phyloP scores from a whole-genome alignment of 2,329 filamentous ascomycete species.

The Sclerotinia borealis region DNA sequence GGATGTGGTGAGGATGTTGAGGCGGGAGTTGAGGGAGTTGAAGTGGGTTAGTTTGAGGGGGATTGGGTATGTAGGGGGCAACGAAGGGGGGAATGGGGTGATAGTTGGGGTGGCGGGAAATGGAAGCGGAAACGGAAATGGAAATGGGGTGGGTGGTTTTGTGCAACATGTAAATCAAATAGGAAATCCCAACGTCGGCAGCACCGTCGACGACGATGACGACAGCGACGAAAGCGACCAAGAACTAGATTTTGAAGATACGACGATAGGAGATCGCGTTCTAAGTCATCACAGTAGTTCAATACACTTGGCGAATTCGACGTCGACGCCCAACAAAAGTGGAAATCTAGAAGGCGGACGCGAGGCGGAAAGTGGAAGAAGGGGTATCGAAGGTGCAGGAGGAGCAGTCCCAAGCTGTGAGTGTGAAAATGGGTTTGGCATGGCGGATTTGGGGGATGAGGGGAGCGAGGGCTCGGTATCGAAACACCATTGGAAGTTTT shows the following conservation, averaged over 20 bases:
- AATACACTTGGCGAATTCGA: background rate
- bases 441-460: background rate
- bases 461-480: background rate
- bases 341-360: no score
- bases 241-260: slow-evolving; percentile 2
- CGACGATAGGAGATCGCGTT: slow-evolving; percentile 1
- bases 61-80: slow-evolving; percentile 47
- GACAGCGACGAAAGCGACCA: background rate
- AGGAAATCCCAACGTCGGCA: background rate
- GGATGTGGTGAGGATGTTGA: slow-evolving; percentile 51
- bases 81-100: background rate
- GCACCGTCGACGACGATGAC: background rate
- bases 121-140: background rate
- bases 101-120: background rate
- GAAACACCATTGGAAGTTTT: slow-evolving; percentile 13
- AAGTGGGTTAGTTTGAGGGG: slow-evolving; percentile 58
- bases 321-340: no score
- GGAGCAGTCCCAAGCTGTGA: background rate
- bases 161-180: background rate
- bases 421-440: slow-evolving; percentile 3
- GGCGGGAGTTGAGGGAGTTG: slow-evolving; percentile 49
- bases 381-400: background rate
- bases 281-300: slow-evolving; percentile 12
- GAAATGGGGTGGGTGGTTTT: background rate
- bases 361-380: no score